Percentiles rank a stretch among this genome's conserved stretches.
Evolutionary conservation across 2,329 filamentous ascomycete species (phyloP).

Genomic region (Pseudogymnoascus destructans): DNA sequence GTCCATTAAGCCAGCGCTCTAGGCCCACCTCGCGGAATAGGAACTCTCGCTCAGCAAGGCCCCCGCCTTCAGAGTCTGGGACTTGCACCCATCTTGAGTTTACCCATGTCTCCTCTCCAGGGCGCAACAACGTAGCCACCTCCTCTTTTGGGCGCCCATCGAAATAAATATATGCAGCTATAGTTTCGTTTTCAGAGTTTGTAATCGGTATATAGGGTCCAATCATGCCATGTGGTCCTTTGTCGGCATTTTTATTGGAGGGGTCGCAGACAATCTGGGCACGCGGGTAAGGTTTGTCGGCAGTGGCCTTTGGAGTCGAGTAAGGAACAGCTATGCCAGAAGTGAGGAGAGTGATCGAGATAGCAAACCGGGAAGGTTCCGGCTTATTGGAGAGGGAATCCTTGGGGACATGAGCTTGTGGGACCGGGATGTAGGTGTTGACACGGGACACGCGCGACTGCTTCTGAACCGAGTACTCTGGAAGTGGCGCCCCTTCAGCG

Average conservation of each 20-base stretch:
- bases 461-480: conserved; percentile 90
- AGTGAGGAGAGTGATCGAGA: conserved; percentile 91
- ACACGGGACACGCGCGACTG: conserved; percentile 85
- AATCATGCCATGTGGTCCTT: conserved; percentile 47
- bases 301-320: conserved; percentile 69
- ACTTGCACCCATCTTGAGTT: conserved; percentile 97
- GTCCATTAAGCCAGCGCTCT: conserved; percentile 89
- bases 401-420: conserved; percentile 62
- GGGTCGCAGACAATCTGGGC: conserved; percentile 68
- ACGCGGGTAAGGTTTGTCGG: conserved; percentile 65
- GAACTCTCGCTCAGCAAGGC: conserved; percentile 90
- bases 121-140: conserved; percentile 81
- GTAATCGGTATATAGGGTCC: conserved; percentile 86
- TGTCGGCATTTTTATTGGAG: conserved; percentile 38
- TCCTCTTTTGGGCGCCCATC: conserved; percentile 92
- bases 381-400: conserved; percentile 56
- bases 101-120: conserved; percentile 97
- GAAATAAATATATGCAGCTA: conserved; percentile 98
- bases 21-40: conserved; percentile 92
- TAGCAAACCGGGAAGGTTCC: conserved; percentile 91
- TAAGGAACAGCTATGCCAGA: conserved; percentile 83
- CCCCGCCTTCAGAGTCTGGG: conserved; percentile 79
- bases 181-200: conserved; percentile 86
- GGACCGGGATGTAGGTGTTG: conserved; percentile 93
- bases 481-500: conserved; percentile 62